A percentile compares a stretch with the other conserved stretches of the same genome.
phyloP scores from a whole-genome alignment of 228 moss, liverwort and hornwort genomes.

The Sphagnum magellanicum region DNA sequence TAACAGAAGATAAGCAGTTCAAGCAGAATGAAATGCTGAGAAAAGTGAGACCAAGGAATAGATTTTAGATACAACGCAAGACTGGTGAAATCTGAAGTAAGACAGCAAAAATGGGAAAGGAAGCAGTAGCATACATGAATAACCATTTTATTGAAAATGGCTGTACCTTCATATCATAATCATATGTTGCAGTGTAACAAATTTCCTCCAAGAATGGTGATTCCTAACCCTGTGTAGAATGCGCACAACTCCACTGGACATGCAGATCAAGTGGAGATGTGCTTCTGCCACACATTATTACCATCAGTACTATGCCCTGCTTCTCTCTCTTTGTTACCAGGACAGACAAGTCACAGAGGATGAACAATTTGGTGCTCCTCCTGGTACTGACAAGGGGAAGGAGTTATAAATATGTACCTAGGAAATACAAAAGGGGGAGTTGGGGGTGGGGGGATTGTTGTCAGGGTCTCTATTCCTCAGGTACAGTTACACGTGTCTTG shows the following conservation, averaged over 20 bases:
- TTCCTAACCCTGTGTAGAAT: slow-evolving; percentile 17
- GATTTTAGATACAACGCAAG: too few relatives aligned
- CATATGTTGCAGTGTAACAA: slow-evolving; percentile 19
- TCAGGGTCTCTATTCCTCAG: slow-evolving; percentile 28
- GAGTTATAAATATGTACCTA: slow-evolving; percentile 22
- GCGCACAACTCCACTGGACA: slow-evolving; percentile 32
- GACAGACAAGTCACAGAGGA: background rate
- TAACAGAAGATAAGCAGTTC: too few relatives aligned
- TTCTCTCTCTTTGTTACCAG: slow-evolving; percentile 8
- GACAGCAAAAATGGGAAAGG: too few relatives aligned
- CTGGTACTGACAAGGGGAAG: slow-evolving; percentile 10
- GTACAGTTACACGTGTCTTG: slow-evolving; percentile 73
- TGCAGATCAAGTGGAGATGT: slow-evolving; percentile 24
- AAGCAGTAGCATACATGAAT: slow-evolving; percentile 23
- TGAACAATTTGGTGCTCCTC: background rate
- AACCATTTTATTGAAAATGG: slow-evolving; percentile 24
- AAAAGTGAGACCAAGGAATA: too few relatives aligned
- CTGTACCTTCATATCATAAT: slow-evolving; percentile 16
- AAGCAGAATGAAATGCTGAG: too few relatives aligned
- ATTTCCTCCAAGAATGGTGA: slow-evolving; percentile 21
- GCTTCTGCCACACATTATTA: slow-evolving; percentile 25
- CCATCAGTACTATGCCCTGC: slow-evolving; percentile 7
- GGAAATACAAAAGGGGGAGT: background rate
- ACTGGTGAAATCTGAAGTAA: too few relatives aligned
- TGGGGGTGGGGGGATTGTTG: slow-evolving; percentile 4